phyloP scores from a whole-genome alignment of 306 rosid species.

The Quillaja saponaria region DNA sequence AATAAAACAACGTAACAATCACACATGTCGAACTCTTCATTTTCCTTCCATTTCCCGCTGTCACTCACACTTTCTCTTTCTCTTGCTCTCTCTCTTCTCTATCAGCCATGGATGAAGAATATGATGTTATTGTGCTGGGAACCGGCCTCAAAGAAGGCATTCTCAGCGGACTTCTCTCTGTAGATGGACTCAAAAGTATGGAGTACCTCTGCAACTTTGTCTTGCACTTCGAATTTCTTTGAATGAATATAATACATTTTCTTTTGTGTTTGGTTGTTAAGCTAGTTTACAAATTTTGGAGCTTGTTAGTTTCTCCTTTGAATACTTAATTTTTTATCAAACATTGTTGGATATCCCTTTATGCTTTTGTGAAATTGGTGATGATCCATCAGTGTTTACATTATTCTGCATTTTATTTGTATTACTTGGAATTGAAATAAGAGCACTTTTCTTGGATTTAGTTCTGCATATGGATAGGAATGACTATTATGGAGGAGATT shows the following conservation, averaged over 20 bases:
- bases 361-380: no score
- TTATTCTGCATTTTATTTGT: no score
- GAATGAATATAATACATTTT: neutral
- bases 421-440: no score
- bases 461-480: slow-evolving; percentile 66
- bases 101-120: slow-evolving; percentile 54
- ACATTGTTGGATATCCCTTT: no score
- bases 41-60: neutral
- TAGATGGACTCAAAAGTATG: slow-evolving; percentile 42
- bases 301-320: no score
- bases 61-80: neutral
- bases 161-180: slow-evolving; percentile 61
- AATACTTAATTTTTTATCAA: no score
- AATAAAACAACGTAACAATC: slow-evolving; percentile 11
- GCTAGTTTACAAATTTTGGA: no score
- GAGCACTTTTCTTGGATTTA: slow-evolving; percentile 31
- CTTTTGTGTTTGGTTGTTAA: no score
- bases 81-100: slow-evolving; percentile 10
- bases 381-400: no score
- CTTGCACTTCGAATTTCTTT: neutral
- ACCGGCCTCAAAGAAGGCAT: slow-evolving; percentile 65
- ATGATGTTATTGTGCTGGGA: slow-evolving; percentile 58
- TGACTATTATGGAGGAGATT: slow-evolving; percentile 63
- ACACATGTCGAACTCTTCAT: slow-evolving; percentile 2
- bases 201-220: neutral